Conservation (phyloP, 1,284 basidiomycete species). For the Leccinum pachyderme region DNA sequence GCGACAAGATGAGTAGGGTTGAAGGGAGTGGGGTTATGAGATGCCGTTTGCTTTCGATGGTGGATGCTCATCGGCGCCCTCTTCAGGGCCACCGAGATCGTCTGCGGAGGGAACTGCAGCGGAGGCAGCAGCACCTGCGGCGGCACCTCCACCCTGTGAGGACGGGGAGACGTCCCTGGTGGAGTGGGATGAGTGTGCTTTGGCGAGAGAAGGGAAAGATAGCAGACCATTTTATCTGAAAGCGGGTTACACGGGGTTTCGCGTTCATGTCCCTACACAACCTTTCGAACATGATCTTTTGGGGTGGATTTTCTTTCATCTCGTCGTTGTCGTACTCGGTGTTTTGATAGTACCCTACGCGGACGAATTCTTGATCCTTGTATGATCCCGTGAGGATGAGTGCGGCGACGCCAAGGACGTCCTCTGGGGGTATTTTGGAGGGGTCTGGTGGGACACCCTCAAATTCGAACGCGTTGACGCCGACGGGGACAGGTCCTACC, state of each 20-base stretch:
- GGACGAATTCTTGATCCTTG: conserved; percentile 95
- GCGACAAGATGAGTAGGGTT: conserved; percentile 1
- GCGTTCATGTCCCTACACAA: conserved; percentile 86
- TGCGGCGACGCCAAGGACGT: conserved; percentile 87
- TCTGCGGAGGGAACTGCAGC: conserved; percentile 79
- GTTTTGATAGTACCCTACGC: conserved; percentile 99
- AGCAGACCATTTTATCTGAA: conserved; percentile 81
- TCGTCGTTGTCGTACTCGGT: conserved; percentile 97
- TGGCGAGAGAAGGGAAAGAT: background rate
- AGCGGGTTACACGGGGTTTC: conserved; percentile 93
- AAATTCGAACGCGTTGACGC: conserved; percentile 97
- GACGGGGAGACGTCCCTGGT: conserved; percentile 68
- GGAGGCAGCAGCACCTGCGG: conserved; percentile 69
- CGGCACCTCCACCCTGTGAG: conserved; percentile 44
- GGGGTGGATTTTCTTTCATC: conserved; percentile 74
- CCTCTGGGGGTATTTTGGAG: conserved; percentile 75
- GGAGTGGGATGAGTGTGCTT: background rate
- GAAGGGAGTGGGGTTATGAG: conserved; percentile 12
- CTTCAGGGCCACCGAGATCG: conserved; percentile 49
- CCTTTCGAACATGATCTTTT: conserved; percentile 71
- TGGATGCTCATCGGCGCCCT: conserved; percentile 16
- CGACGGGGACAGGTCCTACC: conserved; percentile 93
- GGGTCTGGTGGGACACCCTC: conserved; percentile 74
- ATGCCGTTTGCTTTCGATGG: conserved; percentile 29
- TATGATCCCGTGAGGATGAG: conserved; percentile 90